Evolutionary conservation across 2,329 filamentous ascomycete genomes (phyloP).

Genomic region (Neofusicoccum sp.): DNA sequence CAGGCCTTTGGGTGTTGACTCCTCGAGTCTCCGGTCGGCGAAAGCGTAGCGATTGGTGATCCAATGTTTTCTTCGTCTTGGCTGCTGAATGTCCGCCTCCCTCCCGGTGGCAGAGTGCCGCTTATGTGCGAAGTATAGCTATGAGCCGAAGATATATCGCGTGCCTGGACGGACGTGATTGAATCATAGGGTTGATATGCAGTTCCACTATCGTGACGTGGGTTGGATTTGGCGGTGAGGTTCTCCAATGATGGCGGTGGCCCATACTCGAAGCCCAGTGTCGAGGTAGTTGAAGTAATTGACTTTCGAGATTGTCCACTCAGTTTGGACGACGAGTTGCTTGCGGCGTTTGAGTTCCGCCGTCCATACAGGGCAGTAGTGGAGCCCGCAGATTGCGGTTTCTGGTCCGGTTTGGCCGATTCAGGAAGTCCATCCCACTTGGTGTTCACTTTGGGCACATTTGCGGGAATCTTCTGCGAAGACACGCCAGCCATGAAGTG

Average conservation of each 20-base stretch:
- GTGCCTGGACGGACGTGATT: neutral
- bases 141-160: neutral
- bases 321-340: neutral
- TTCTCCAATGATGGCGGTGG: slow-evolving; percentile 1
- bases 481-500: slow-evolving; percentile 37
- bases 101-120: neutral
- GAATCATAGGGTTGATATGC: neutral
- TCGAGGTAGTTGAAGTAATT: neutral
- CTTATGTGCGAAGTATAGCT: neutral
- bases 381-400: neutral
- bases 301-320: neutral
- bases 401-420: slow-evolving; percentile 25
- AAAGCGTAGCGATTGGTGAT: neutral
- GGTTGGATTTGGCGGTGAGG: slow-evolving; percentile 1
- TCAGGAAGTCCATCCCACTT: slow-evolving; percentile 55
- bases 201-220: slow-evolving; percentile 15
- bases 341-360: neutral
- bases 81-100: neutral
- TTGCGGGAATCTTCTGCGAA: slow-evolving; percentile 46
- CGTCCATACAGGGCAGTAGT: neutral
- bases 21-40: neutral
- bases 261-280: neutral
- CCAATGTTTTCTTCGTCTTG: neutral
- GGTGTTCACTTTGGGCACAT: slow-evolving; percentile 53
- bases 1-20: neutral